Evolutionary conservation across 2,329 filamentous ascomycete species (phyloP).

Genomic region (Pyrenophora graminea): DNA sequence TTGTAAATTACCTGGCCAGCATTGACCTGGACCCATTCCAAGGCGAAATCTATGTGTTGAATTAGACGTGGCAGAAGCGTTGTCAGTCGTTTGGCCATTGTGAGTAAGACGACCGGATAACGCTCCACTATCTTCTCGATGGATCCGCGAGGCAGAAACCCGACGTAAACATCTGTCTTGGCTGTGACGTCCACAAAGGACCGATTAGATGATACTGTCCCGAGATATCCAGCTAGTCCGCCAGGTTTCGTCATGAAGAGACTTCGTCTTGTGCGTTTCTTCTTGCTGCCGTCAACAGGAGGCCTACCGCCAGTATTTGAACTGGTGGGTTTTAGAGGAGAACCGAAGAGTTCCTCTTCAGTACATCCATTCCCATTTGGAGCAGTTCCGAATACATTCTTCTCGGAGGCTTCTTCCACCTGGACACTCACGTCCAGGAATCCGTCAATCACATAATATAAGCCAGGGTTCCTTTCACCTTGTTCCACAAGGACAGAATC

Average conservation of each 20-base stretch:
- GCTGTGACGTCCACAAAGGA: constrained; percentile 97
- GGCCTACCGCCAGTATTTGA: constrained; percentile 32
- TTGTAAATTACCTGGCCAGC: constrained; percentile 94
- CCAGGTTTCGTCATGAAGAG: constrained; percentile 93
- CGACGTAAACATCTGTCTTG: constrained; percentile 97
- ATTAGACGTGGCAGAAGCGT: constrained; percentile 86
- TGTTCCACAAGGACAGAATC: constrained; percentile 94
- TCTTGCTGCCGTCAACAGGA: constrained; percentile 43
- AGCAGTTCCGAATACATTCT: constrained; percentile 51
- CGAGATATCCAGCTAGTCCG: constrained; percentile 90
- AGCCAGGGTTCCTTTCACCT: constrained; percentile 90
- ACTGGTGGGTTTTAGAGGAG: constrained; percentile 30
- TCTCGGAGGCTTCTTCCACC: constrained; percentile 60
- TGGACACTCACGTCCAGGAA: constrained; percentile 94
- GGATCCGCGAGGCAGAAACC: constrained; percentile 82
- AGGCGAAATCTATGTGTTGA: constrained; percentile 94
- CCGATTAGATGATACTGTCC: constrained; percentile 89
- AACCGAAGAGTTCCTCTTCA: constrained; percentile 43
- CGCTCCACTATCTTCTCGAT: constrained; percentile 91
- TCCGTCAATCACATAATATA: constrained; percentile 97
- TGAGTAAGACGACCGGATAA: constrained; percentile 88
- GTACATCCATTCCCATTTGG: constrained; percentile 42
- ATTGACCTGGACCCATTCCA: constrained; percentile 97
- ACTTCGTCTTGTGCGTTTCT: constrained; percentile 66
- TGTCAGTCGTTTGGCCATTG: constrained; percentile 93